Conservation (phyloP, 2,329 filamentous ascomycete species). For the Neofusicoccum kwambonambiense region DNA sequence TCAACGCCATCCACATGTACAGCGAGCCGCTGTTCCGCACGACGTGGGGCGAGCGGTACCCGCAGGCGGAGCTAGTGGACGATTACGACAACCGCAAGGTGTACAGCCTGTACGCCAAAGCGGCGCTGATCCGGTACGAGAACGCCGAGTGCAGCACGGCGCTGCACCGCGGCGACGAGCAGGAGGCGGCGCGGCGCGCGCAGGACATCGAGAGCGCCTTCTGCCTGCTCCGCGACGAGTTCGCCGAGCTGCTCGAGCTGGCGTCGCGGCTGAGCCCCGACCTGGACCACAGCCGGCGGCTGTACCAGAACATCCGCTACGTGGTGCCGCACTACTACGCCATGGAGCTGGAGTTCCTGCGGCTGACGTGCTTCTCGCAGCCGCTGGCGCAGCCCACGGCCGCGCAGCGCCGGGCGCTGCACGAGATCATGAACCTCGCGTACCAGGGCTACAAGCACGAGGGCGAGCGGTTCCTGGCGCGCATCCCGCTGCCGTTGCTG, state of each 20-base stretch:
- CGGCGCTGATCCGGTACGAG: constrained; percentile 33
- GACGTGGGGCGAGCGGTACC: constrained; percentile 36
- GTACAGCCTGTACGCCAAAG: constrained; percentile 31
- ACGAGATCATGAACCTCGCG: constrained; percentile 33
- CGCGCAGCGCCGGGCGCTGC: constrained; percentile 18
- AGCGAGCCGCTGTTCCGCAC: constrained; percentile 35
- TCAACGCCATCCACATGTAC: constrained; percentile 33
- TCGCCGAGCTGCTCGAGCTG: constrained; percentile 21
- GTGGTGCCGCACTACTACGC: constrained; percentile 39
- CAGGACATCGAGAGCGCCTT: constrained; percentile 21
- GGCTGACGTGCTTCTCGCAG: constrained; percentile 21
- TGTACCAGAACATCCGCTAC: constrained; percentile 36
- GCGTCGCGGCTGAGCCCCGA: constrained; percentile 21
- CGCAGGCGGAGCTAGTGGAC: constrained; percentile 36
- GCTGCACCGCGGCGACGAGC: constrained; percentile 20
- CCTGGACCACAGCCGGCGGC: constrained; percentile 27
- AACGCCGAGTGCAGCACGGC: constrained; percentile 30
- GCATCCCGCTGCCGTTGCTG: constrained; percentile 38
- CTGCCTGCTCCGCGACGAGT: constrained; percentile 23
- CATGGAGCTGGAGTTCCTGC: constrained; percentile 32
- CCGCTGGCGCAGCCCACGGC: constrained; percentile 15
- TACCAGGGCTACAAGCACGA: constrained; percentile 35
- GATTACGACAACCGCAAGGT: constrained; percentile 38
- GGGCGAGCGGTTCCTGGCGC: constrained; percentile 32
- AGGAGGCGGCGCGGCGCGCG: constrained; percentile 18